Conservation (phyloP, 1,284 basidiomycete genomes). For the Moniliophthora roreri region DNA sequence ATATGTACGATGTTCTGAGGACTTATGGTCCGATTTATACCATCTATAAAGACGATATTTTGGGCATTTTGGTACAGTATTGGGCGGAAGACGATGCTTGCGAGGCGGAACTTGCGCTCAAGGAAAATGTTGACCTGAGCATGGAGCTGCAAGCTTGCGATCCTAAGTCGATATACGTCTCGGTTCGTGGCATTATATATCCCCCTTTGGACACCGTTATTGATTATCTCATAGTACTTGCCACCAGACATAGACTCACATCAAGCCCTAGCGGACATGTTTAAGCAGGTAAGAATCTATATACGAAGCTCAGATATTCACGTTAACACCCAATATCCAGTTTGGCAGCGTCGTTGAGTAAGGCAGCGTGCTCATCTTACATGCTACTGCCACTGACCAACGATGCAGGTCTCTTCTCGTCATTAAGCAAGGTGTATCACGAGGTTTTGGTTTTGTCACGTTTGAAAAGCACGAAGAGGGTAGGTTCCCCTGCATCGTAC, state of each 20-base stretch:
- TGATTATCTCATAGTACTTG: too few relatives aligned
- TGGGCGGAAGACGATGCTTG: conserved; percentile 21
- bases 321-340: too few relatives aligned
- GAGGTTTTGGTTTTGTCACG: too few relatives aligned
- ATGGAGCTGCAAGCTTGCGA: conserved; percentile 17
- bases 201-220: too few relatives aligned
- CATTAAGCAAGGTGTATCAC: too few relatives aligned
- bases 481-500: too few relatives aligned
- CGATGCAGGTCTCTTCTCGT: neutral
- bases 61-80: conserved; percentile 22
- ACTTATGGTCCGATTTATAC: conserved; percentile 20
- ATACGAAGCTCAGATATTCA: too few relatives aligned
- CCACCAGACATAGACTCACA: too few relatives aligned
- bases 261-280: too few relatives aligned
- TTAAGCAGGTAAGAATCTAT: conserved; percentile 1
- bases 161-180: conserved; percentile 18
- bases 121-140: conserved; percentile 1
- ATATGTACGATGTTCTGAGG: conserved; percentile 20
- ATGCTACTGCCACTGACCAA: too few relatives aligned
- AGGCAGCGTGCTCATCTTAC: neutral
- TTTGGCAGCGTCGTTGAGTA: conserved; percentile 10
- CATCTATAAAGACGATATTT: conserved; percentile 15
- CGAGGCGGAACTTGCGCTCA: conserved; percentile 11
- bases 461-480: too few relatives aligned
- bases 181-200: conserved; percentile 6